Evolutionary conservation across 1,139 yeast species (phyloP).

Genomic region (Pichia sp.): DNA sequence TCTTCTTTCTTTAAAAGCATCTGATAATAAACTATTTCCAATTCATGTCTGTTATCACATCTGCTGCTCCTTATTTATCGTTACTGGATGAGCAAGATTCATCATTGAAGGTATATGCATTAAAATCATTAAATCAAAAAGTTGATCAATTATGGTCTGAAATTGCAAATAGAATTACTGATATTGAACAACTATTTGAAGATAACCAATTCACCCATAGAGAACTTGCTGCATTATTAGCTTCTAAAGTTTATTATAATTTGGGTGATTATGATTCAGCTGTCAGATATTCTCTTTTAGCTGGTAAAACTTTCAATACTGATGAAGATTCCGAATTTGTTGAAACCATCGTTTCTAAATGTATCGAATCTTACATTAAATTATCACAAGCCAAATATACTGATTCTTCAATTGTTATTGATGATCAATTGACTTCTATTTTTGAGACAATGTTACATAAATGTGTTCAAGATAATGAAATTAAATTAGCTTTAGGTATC

Average conservation of each 20-base stretch:
- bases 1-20: neutral
- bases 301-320: slow-evolving; percentile 75
- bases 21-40: neutral
- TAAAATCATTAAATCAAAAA: slow-evolving; percentile 68
- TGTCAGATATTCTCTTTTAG: slow-evolving; percentile 79
- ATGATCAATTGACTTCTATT: slow-evolving; percentile 56
- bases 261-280: slow-evolving; percentile 91
- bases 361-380: slow-evolving; percentile 75
- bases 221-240: slow-evolving; percentile 81
- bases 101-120: slow-evolving; percentile 74
- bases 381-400: slow-evolving; percentile 51
- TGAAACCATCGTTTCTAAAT: slow-evolving; percentile 89
- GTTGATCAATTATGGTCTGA: slow-evolving; percentile 97
- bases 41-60: slow-evolving; percentile 35
- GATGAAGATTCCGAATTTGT: slow-evolving; percentile 74
- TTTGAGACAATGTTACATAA: slow-evolving; percentile 84
- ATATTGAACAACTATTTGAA: slow-evolving; percentile 85
- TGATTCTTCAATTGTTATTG: slow-evolving; percentile 40
- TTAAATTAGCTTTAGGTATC: slow-evolving; percentile 81
- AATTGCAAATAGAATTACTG: slow-evolving; percentile 82
- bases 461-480: slow-evolving; percentile 66
- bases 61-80: slow-evolving; percentile 89
- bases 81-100: slow-evolving; percentile 77
- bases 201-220: slow-evolving; percentile 66
- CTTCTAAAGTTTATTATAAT: slow-evolving; percentile 91